Percentiles rank a stretch among this genome's conserved stretches.
These are phyloP conservation scores for Nothophoma quercina DNA, from an alignment of 2,329 filamentous ascomycete genomes.

Conservation along the genomic window DNA sequence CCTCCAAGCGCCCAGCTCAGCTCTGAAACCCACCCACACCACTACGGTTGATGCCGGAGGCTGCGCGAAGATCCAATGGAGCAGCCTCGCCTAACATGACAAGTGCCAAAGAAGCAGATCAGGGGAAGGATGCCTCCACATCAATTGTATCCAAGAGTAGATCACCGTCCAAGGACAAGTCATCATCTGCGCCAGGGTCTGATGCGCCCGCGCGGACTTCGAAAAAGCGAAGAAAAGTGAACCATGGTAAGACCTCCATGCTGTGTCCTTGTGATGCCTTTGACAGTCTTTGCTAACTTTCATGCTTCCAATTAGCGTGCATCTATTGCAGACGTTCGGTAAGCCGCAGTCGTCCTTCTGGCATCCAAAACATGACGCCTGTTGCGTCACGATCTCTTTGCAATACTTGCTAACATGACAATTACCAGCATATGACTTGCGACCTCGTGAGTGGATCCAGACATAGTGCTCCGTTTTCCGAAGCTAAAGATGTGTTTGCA, in stretches of 20 bases:
- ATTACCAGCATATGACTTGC: slow-evolving; percentile 61
- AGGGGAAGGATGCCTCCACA: slow-evolving; percentile 38
- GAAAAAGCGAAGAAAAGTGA: slow-evolving; percentile 63
- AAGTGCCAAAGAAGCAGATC: slow-evolving; percentile 37
- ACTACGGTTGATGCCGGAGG: slow-evolving; percentile 49
- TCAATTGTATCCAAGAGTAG: slow-evolving; percentile 36
- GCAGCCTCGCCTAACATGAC: slow-evolving; percentile 44
- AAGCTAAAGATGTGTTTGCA: slow-evolving; percentile 56
- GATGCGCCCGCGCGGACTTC: slow-evolving; percentile 44
- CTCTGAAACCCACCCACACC: slow-evolving; percentile 39
- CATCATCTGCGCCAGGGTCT: slow-evolving; percentile 36
- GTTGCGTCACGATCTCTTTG: slow-evolving; percentile 20
- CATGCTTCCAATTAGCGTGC: slow-evolving; percentile 50
- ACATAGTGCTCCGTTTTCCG: slow-evolving; percentile 26
- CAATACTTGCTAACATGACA: slow-evolving; percentile 44
- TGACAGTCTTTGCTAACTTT: slow-evolving; percentile 40
- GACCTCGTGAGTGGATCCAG: slow-evolving; percentile 53
- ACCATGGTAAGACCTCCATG: slow-evolving; percentile 54
- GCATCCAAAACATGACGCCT: slow-evolving; percentile 24
- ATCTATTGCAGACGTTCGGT: slow-evolving; percentile 63
- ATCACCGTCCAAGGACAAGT: slow-evolving; percentile 40
- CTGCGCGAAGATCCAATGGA: slow-evolving; percentile 49
- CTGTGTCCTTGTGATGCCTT: slow-evolving; percentile 31
- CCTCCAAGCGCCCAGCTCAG: slow-evolving; percentile 21
- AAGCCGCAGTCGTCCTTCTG: slow-evolving; percentile 43